Conservation (phyloP, 768 basidiomycete genomes). For the Boletus subparvulus region DNA sequence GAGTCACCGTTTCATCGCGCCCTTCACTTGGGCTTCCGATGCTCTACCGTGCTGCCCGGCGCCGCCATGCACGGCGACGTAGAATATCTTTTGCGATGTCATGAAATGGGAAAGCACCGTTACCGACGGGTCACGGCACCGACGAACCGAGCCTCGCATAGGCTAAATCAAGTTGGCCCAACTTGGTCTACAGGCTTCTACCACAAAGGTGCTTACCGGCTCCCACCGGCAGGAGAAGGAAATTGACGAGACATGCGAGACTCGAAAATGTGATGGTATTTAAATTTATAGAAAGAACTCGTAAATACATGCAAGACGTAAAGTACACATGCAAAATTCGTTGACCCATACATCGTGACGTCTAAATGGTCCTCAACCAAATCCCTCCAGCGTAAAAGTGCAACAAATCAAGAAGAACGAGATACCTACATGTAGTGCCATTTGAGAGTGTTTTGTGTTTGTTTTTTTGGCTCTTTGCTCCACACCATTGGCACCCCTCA, state of each 20-base stretch:
- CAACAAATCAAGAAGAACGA: conserved; percentile 7
- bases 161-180: no score
- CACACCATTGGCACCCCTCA: neutral
- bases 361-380: neutral
- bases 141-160: neutral
- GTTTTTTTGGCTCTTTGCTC: neutral
- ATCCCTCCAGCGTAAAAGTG: conserved; percentile 5
- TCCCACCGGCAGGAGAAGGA: no score
- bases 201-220: no score
- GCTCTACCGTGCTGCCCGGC: conserved; percentile 61
- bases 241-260: neutral
- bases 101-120: neutral
- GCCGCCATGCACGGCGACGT: conserved; percentile 73
- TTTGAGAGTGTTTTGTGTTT: neutral
- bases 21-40: conserved; percentile 53
- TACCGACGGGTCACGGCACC: neutral
- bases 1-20: conserved; percentile 53
- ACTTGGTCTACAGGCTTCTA: no score
- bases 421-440: conserved; percentile 7
- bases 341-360: neutral
- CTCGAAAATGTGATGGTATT: conserved; percentile 19
- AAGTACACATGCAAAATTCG: conserved; percentile 14
- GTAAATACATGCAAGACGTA: conserved; percentile 27
- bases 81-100: conserved; percentile 28
- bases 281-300: neutral